phyloP scores from a whole-genome alignment of 2,329 filamentous ascomycete species.

The Nannizziopsis barbatae region DNA sequence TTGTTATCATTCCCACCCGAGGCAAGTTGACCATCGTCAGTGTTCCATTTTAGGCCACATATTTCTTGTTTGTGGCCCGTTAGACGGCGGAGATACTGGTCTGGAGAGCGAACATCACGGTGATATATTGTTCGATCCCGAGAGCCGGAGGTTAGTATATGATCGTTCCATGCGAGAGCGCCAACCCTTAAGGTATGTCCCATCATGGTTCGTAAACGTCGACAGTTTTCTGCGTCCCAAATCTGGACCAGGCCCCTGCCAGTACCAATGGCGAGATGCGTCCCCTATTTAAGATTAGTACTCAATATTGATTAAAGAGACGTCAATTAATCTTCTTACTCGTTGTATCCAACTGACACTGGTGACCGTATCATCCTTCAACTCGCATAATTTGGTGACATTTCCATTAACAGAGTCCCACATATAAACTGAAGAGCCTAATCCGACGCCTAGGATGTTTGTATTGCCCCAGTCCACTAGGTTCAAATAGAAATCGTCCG shows the following conservation, averaged over 20 bases:
- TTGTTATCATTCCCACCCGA: constrained; percentile 98
- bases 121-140: constrained; percentile 90
- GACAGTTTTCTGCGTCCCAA: constrained; percentile 83
- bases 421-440: constrained; percentile 92
- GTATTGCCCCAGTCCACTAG: constrained; percentile 95
- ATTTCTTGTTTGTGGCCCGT: constrained; percentile 97
- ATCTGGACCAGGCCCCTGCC: constrained; percentile 92
- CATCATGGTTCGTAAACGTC: constrained; percentile 87
- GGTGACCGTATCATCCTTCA: constrained; percentile 87
- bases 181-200: constrained; percentile 90
- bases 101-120: constrained; percentile 82
- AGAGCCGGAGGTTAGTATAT: constrained; percentile 91
- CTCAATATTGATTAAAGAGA: neutral
- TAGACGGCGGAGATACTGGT: constrained; percentile 78
- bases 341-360: constrained; percentile 98
- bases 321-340: constrained; percentile 28
- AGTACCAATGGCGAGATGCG: constrained; percentile 89
- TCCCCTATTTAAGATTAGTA: constrained; percentile 45
- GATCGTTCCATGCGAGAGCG: constrained; percentile 92
- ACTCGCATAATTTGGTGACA: constrained; percentile 86
- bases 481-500: constrained; percentile 96
- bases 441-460: constrained; percentile 83
- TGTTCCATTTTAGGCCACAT: constrained; percentile 93
- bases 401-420: constrained; percentile 90
- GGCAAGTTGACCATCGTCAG: constrained; percentile 85